Conservation (phyloP, 2,329 filamentous ascomycete species). For the Aureobasidium melanogenum region DNA sequence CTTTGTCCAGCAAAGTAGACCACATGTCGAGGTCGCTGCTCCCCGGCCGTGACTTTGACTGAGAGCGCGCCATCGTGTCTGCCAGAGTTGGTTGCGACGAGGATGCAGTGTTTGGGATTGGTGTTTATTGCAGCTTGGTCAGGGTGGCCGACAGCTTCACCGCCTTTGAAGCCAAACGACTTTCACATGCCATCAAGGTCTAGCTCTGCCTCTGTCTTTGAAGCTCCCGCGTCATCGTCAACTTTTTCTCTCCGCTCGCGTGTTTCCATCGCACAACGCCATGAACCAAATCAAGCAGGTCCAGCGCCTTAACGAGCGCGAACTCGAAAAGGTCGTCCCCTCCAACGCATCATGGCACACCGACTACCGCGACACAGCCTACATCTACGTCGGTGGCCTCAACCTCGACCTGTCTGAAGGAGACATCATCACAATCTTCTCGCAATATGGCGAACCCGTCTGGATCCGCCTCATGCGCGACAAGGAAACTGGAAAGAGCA, state of each 20-base stretch:
- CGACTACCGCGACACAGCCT: constrained; percentile 96
- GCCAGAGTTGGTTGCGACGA: neutral
- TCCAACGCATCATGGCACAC: constrained; percentile 91
- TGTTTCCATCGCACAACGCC: constrained; percentile 18
- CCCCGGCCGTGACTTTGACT: constrained; percentile 2
- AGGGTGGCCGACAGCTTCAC: neutral
- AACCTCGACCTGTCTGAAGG: constrained; percentile 91
- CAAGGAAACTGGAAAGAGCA: constrained; percentile 91
- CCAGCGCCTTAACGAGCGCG: constrained; percentile 84
- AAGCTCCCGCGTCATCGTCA: neutral
- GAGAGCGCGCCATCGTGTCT: neutral
- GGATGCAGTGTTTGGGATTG: neutral
- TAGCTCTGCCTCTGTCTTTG: too few species aligned
- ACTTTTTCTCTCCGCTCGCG: neutral
- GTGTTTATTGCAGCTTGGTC: neutral
- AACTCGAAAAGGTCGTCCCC: constrained; percentile 80
- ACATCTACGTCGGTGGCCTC: constrained; percentile 89
- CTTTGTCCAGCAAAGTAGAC: constrained; percentile 85
- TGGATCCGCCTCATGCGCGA: constrained; percentile 89
- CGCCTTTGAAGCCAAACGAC: neutral
- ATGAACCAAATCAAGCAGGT: constrained; percentile 97
- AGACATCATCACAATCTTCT: constrained; percentile 93
- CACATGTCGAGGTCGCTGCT: constrained; percentile 71
- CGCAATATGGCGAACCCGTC: constrained; percentile 89
- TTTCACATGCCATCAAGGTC: constrained; percentile 9